Conservation (phyloP, 768 basidiomycete species). For the Leccinum disarticulatum region DNA sequence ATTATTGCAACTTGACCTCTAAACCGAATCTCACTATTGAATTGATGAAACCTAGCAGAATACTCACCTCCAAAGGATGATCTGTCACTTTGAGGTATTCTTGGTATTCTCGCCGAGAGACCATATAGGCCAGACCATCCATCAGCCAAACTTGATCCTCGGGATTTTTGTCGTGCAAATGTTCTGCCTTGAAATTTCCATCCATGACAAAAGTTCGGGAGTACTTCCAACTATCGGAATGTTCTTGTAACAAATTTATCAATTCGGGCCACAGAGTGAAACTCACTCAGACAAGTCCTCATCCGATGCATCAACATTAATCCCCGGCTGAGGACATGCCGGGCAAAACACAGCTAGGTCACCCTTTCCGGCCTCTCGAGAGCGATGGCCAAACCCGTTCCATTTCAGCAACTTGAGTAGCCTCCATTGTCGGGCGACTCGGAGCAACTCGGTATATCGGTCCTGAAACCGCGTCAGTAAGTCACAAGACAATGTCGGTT, state of each 20-base stretch:
- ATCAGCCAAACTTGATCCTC: too few relatives aligned
- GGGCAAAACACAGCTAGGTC: slow-evolving; percentile 20
- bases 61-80: too few relatives aligned
- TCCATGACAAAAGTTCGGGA: too few relatives aligned
- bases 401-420: slow-evolving; percentile 23
- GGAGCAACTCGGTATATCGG: slow-evolving; percentile 18
- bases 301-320: not conserved
- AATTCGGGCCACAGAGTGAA: too few relatives aligned
- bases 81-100: too few relatives aligned
- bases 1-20: not conserved
- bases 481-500: not conserved
- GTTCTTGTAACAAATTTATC: too few relatives aligned
- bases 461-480: slow-evolving; percentile 1
- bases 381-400: slow-evolving; percentile 6
- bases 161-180: too few relatives aligned
- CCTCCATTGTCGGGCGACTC: slow-evolving; percentile 18
- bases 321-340: slow-evolving; percentile 25
- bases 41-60: too few relatives aligned
- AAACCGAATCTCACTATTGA: too few relatives aligned
- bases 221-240: not conserved
- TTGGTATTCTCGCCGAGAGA: too few relatives aligned
- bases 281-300: not conserved
- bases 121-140: too few relatives aligned
- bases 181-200: too few relatives aligned
- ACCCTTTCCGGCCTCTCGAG: not conserved